Base-by-base conservation (phyloP, 164 flowering plant species). In the Vitis amurensis region DNA sequence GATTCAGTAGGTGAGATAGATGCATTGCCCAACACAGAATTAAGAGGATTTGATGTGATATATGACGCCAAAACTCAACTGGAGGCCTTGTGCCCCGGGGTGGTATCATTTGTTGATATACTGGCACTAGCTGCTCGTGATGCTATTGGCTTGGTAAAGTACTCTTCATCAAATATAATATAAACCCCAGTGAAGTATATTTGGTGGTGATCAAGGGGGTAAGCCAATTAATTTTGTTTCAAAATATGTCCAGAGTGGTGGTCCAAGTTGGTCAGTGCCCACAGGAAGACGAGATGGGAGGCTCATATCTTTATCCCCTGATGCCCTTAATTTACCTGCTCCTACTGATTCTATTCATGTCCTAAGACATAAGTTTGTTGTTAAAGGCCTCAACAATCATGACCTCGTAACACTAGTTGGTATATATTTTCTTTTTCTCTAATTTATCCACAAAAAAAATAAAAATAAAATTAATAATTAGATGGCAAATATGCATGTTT, bases 341-440 rank as follows among this genome's bases (percentile, higher is more conserved):
- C 91, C 88, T 0, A 61, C 77, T 0, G 97, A 91, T 19, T 73
- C 91, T 16, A 59, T 91, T n/a, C 60, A 77, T 10, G 78, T 77
- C 59, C 97, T 89, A 55, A 82, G 81, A 69, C 79, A 88, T 66
- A 91, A 89, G 57, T 91, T 89, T 72, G 80, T 86, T 16, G 86
- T 74, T 3, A 88, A 78, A 78, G 91, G 93, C 74, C 86, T 91
- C 16, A 75, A 81, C 63, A 88, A 80, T 56, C 87, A 83, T 27
- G 97, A 91, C 71, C 87, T 91, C 47, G 93, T 89, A 7, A 89
- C 97, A 37, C 82, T 91, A 71, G 88, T 85, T 73, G 97, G 93
- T 90, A 85, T 47, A 31, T 23, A 16, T 11, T 9, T 37, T 49
- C 27, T 50, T 23, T 59, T 49, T 66, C 70, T 55, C 67, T 23